Percentiles rank a stretch among this genome's conserved stretches.
These are phyloP conservation scores for Lophiotrema nucula DNA, from an alignment of 495 filamentous ascomycete genomes.

Conservation along the genomic window DNA sequence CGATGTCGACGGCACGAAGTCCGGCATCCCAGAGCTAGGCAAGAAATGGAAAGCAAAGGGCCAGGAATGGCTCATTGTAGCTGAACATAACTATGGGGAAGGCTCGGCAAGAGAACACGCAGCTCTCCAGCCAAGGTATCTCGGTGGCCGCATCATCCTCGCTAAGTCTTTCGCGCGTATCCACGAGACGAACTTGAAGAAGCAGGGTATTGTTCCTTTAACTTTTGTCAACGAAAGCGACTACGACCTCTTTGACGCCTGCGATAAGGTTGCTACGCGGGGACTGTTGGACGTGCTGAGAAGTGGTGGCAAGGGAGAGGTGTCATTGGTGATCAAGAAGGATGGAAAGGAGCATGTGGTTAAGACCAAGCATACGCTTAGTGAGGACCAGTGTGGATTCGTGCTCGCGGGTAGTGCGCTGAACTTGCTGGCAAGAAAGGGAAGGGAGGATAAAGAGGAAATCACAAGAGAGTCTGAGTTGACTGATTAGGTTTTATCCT, in stretches of 20 bases:
- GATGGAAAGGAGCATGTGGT: conserved; percentile 62
- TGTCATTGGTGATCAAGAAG: conserved; percentile 61
- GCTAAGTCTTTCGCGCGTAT: conserved; percentile 92
- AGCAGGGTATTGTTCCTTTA: conserved; percentile 93
- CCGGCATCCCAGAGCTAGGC: conserved; percentile 80
- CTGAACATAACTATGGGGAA: conserved; percentile 98
- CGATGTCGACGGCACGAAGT: conserved; percentile 66
- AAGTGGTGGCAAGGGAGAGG: conserved; percentile 76
- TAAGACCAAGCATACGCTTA: conserved; percentile 73
- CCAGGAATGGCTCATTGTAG: conserved; percentile 84
- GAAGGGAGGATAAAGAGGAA: conserved; percentile 31
- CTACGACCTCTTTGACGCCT: conserved; percentile 77
- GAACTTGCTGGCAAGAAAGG: conserved; percentile 73
- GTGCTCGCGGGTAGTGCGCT: conserved; percentile 91
- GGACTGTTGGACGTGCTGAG: conserved; percentile 79
- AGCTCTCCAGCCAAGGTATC: conserved; percentile 90
- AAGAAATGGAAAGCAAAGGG: conserved; percentile 71
- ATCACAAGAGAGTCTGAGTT: conserved; percentile 29
- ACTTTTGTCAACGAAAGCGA: conserved; percentile 84
- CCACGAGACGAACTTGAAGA: conserved; percentile 99
- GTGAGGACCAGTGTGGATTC: conserved; percentile 82
- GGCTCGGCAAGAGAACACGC: conserved; percentile 94
- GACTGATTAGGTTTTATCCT: conserved; percentile 36
- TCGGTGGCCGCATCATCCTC: conserved; percentile 84
- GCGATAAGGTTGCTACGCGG: conserved; percentile 76